Evolutionary conservation across 1,139 yeast genomes (phyloP).

Genomic region (Zygoascus sp.): DNA sequence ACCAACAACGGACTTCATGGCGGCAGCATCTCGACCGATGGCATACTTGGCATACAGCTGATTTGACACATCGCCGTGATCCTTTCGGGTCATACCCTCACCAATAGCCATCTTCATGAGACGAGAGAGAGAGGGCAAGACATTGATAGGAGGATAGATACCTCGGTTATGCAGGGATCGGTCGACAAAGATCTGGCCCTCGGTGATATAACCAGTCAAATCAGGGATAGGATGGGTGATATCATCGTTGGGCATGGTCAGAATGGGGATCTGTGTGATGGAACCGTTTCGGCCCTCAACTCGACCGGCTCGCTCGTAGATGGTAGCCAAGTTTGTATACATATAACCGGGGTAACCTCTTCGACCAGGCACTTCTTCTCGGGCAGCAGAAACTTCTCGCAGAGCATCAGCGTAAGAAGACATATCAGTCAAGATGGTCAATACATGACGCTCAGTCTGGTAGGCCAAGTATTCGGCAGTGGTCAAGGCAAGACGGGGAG

Average conservation of each 20-base stretch:
- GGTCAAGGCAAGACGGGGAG: slow-evolving; percentile 98
- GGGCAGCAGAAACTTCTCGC: slow-evolving; percentile 99
- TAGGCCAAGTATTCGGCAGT: slow-evolving; percentile 98
- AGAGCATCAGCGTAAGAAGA: slow-evolving; percentile 98
- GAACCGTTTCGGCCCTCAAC: slow-evolving; percentile 99
- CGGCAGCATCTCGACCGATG: slow-evolving; percentile 99
- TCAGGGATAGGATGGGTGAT: slow-evolving; percentile 99
- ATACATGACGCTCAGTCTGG: slow-evolving; percentile 98
- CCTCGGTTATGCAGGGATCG: slow-evolving; percentile 96
- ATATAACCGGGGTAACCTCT: slow-evolving; percentile 99
- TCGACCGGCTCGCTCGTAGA: slow-evolving; percentile 99
- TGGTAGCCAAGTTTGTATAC: slow-evolving; percentile 98
- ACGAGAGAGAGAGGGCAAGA: slow-evolving; percentile 93
- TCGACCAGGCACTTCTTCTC: slow-evolving; percentile 99
- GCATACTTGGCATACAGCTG: slow-evolving; percentile 98
- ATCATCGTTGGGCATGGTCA: slow-evolving; percentile 99
- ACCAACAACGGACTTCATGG: slow-evolving; percentile 99
- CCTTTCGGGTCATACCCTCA: slow-evolving; percentile 99
- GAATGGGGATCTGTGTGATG: slow-evolving; percentile 95
- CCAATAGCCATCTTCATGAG: slow-evolving; percentile 99
- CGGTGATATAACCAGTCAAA: slow-evolving; percentile 98
- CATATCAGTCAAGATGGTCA: slow-evolving; percentile 97
- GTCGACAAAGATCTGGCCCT: slow-evolving; percentile 96
- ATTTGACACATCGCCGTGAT: slow-evolving; percentile 98
- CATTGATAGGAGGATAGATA: slow-evolving; percentile 97